Conservation (phyloP, 179 eudicot genomes). For the Silene coronaria region DNA sequence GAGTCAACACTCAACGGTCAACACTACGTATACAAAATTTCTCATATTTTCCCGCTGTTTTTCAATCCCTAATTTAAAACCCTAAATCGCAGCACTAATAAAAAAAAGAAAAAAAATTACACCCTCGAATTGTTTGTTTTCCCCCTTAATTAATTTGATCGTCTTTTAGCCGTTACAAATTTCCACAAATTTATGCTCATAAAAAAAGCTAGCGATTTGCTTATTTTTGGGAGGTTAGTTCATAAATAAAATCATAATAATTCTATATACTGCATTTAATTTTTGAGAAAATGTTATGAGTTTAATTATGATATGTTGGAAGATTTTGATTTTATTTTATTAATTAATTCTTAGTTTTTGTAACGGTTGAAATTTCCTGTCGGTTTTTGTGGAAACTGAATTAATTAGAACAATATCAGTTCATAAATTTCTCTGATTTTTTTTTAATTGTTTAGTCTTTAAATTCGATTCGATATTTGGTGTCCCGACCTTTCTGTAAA, state of each 20-base stretch:
- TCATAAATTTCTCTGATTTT: background rate
- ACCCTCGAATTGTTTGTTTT: background rate
- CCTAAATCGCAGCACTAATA: slow-evolving; percentile 13
- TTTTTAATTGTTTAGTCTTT: background rate
- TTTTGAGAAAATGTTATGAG: background rate
- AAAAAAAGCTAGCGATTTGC: background rate
- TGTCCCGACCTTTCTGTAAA: too few species aligned
- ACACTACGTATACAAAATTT: background rate
- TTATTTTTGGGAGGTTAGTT: slow-evolving; percentile 13
- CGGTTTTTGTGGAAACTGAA: slow-evolving; percentile 23
- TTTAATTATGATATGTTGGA: background rate
- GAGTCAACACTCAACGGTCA: background rate
- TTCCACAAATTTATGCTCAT: background rate
- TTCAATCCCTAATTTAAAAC: slow-evolving; percentile 10
- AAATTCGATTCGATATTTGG: background rate
- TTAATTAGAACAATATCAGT: background rate
- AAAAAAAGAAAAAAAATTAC: background rate
- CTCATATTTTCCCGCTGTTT: slow-evolving; percentile 26
- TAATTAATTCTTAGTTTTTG: background rate
- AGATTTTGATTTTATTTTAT: background rate
- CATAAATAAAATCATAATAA: background rate
- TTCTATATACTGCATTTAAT: background rate
- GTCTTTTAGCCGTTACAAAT: slow-evolving; percentile 22
- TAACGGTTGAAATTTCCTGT: slow-evolving; percentile 29
- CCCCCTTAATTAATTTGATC: background rate